Conservation (phyloP, 2,329 filamentous ascomycete species). For the Coniochaeta sp. region DNA sequence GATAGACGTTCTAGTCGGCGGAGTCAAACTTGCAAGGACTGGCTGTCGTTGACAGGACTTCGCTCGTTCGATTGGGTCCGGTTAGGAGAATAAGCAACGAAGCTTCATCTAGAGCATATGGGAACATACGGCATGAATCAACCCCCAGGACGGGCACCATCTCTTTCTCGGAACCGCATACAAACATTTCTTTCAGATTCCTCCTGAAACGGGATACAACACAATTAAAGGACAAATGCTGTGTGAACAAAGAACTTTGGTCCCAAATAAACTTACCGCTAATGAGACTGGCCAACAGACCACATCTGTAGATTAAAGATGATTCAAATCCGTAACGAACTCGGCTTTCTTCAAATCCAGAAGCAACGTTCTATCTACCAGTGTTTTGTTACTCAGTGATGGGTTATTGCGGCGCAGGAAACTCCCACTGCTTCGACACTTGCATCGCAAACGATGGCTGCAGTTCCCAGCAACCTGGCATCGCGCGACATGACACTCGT, state of each 20-base stretch:
- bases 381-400: background rate
- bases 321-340: background rate
- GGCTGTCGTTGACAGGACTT: background rate
- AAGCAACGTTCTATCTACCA: too few species aligned
- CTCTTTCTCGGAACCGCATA: background rate
- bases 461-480: background rate
- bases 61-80: background rate
- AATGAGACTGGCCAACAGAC: background rate
- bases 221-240: background rate
- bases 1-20: background rate
- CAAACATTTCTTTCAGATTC: background rate
- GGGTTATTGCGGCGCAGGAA: background rate
- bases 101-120: background rate
- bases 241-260: background rate
- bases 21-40: background rate
- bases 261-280: background rate
- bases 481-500: background rate
- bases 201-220: background rate
- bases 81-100: background rate
- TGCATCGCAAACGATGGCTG: background rate
- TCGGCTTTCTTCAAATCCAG: too few species aligned
- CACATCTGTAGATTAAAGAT: background rate
- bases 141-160: background rate
- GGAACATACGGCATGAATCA: background rate
- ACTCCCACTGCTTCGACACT: background rate